Conservation (phyloP, 2,329 filamentous ascomycete species). For the Stachybotrys echinatus region DNA sequence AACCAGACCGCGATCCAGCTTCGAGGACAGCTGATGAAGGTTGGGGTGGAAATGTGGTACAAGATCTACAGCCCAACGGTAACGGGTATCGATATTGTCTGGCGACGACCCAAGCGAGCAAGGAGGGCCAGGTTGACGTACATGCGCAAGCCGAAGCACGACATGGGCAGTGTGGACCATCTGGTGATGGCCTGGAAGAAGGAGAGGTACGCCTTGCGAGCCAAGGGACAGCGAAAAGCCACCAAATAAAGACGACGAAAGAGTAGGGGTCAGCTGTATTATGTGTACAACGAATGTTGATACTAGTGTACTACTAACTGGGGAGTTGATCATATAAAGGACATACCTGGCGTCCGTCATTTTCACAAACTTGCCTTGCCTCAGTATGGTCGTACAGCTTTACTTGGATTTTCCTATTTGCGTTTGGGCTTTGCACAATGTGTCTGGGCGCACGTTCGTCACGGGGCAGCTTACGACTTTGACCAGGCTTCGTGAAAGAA, state of each 20-base stretch:
- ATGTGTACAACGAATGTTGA: constrained; percentile 18
- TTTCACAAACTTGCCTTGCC: background rate
- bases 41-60: constrained; percentile 95
- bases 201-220: constrained; percentile 35
- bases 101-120: constrained; percentile 77
- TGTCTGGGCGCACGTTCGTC: too few relatives aligned
- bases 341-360: background rate
- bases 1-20: constrained; percentile 85
- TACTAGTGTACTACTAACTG: background rate
- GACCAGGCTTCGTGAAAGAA: too few relatives aligned
- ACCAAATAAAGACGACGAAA: constrained; percentile 12
- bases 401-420: too few relatives aligned
- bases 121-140: constrained; percentile 85
- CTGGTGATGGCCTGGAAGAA: constrained; percentile 56
- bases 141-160: constrained; percentile 82
- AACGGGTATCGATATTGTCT: constrained; percentile 87
- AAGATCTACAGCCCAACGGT: constrained; percentile 92
- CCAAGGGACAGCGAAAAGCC: constrained; percentile 22
- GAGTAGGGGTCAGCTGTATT: constrained; percentile 17
- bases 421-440: too few relatives aligned
- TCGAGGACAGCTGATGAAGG: constrained; percentile 77
- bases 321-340: background rate
- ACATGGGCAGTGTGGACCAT: constrained; percentile 79
- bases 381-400: background rate
- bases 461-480: too few relatives aligned